Base-by-base conservation (phyloP, 805 yeast species). In the Zygoascus bituminiphila region DNA sequence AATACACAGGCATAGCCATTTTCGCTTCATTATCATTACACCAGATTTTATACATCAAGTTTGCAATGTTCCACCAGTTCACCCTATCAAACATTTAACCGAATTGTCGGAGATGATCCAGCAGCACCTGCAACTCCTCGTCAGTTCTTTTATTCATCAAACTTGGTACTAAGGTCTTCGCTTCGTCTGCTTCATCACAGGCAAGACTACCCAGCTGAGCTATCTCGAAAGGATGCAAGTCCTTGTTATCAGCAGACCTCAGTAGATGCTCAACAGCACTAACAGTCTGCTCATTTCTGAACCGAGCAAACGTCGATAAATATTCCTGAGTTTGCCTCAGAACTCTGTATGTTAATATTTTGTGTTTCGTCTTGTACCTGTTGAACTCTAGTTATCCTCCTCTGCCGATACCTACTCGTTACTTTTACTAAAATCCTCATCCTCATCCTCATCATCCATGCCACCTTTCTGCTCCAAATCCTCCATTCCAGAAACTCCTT, bases 111-210 rank as follows among this genome's bases (percentile, higher is more conserved):
- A 91, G 73, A 70, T 93, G 96, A 56, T 89, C 94, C 57, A 93
- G 73, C 49, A 91, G 75, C 43, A 86, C 81, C 65, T 88, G 95
- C 51, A 93, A 70, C 61, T 89, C 97, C 39, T 85, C 84, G 55
- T 88, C 95, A 8, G 84, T 77, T 46, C 85, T 88, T 65, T 89
- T 89, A 52, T 76, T 79, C 21, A 78, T 75, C 61, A 93, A 74
- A 65, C 95, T 84, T 20, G 98, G 97, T 50, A 93, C 82, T 60
- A 93, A 73, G 15, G 96, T 86, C 67, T 87, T 87, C 33, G 98
- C 98, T 71, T 93, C 98, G 62, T 86, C 98, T 5, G 95, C 88
- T 54, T 91, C 97, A 62, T 91, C 98, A 67, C 97, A 89, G 25
- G 93, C 84, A 53, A 91, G 73, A 2, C 95, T 86, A 23, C 77